Base-by-base conservation (phyloP, 2,329 filamentous ascomycete species). In the Dryadomyces quercivorus region DNA sequence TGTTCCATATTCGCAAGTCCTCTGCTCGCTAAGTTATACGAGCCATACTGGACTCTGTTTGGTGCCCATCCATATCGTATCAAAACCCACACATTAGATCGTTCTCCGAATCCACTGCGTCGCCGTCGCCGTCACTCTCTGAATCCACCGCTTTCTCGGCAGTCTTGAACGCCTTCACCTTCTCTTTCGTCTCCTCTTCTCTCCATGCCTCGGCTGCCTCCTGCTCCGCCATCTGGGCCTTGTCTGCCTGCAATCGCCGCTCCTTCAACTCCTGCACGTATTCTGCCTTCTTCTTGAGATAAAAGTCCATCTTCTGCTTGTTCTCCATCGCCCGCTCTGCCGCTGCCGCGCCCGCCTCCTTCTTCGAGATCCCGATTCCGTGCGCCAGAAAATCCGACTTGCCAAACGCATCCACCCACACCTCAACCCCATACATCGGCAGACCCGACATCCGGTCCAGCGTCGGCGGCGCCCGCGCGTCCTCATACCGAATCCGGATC, bases 341-440 rank as follows among this genome's bases (percentile, higher is more conserved):
- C 1, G 86, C 86, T 59, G 78, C 82, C 15, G 77, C 71, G 0
- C 82, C 83, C 1, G 86, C 87, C 55, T 88, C 83, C 55, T 78
- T 80, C 69, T 89, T 89, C 54, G 76, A 80, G 58, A 80, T 68
- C 1, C 78, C 86, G 36, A 75, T 77, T 0, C 85, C 86, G 47
- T 72, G 73, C 0, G 82, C 86, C 6, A 91, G 67, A 55, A 78
- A 69, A 63, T 78, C 71, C 36, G 73, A 75, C 66, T 85, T 81
- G 5, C 85, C 86, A 74, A 82, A 86, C 0, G 85, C 86, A 20
- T 80, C 77, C 31, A 89, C 69, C 61, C 80, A 86, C 0, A 81
- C 75, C 1, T 77, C 84, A 1, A 89, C 75, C 2, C 75, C 78
- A 63, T 79, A 88, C 26, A 82, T 67, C 18, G 78, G 75, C 31